Evolutionary conservation across 2,329 filamentous ascomycete species (phyloP), one percentile per base, ranked within the genome.

Genomic region (Aspergillus sojae): DNA sequence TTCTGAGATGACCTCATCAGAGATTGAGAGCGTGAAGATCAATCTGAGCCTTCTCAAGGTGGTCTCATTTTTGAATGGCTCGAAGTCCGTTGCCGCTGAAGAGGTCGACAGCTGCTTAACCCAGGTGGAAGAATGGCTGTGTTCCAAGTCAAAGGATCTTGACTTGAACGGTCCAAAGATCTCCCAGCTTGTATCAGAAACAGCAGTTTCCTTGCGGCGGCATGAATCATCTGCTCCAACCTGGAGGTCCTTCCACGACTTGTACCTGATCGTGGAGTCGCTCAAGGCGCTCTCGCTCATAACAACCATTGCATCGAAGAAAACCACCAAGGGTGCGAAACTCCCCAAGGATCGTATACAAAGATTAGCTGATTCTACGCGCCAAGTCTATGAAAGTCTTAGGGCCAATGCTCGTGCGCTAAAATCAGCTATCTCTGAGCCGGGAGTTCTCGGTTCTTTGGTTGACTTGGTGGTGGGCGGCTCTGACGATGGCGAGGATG

Each of bases 381-480:
- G 68, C 19, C 68, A 77, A 46, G 65, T 76, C 28, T 71, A 75
- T 46, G 75, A 79, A 32, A 63, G 67, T n/a, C 70, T 79, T 30
- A 76, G 75, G 48, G 65, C 68, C 2, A 78, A 78, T 57, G 75
- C 75, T 5, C 73, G 75, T 32, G 68, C 65, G 28, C 60, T 82
- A 56, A 81, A 80, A 63, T 72, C 70, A 7, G 71, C 71, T 39
- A 72, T 81, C 52, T 76, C 74, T 21, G 76, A 74, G 60, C 71
- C 80, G 1, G 80, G 79, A 26, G 73, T 79, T 57, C 73, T 83
- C n/a, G 76, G 79, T 23, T 72, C 75, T 19, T 65, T 83, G 64
- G 74, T 80, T 6, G 78, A 81, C 54, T 62, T 78, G 55, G 75
- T 79, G 12, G 67, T 77, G 41, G 64, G 61, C 30, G 77, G 73